These are phyloP conservation scores for Capronia epimyces DNA, from an alignment of 2,329 filamentous ascomycete species.

Conservation along the genomic window DNA sequence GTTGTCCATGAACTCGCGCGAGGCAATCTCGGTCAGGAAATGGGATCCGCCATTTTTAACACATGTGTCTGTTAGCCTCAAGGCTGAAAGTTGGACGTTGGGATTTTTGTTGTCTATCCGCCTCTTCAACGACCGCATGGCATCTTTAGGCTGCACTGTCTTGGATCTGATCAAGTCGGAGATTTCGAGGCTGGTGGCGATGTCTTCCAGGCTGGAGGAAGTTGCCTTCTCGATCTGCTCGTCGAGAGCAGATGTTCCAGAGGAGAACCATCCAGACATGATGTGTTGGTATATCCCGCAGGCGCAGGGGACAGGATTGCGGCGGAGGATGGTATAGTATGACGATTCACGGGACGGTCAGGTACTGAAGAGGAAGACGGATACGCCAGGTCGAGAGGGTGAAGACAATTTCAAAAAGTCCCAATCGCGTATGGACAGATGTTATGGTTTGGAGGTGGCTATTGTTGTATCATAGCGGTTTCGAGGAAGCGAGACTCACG, in stretches of 20 bases:
- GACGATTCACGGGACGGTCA: not conserved
- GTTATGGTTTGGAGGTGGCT: not conserved
- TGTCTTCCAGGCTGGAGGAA: constrained; percentile 90
- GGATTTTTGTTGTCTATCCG: constrained; percentile 97
- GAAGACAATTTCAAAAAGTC: too few species aligned
- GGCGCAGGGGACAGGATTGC: not conserved
- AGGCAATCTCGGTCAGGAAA: constrained; percentile 92
- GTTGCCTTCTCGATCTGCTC: constrained; percentile 96
- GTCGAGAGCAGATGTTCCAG: constrained; percentile 82
- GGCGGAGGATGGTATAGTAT: not conserved
- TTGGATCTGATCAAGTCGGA: constrained; percentile 96
- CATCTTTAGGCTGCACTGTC: constrained; percentile 93
- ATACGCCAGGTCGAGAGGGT: too few species aligned
- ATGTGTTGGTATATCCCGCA: constrained; percentile 34
- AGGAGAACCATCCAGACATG: constrained; percentile 97
- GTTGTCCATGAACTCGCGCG: constrained; percentile 97
- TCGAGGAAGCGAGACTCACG: not conserved
- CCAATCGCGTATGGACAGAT: too few species aligned
- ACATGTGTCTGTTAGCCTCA: constrained; percentile 96
- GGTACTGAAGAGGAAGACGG: not conserved
- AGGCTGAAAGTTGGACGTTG: constrained; percentile 89
- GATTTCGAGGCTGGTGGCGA: constrained; percentile 94
- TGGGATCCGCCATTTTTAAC: constrained; percentile 97
- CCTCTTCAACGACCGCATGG: constrained; percentile 91
- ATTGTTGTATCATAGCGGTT: not conserved